Evolutionary conservation across 2,329 filamentous ascomycete species (phyloP).

Genomic region (Colletotrichum scovillei): DNA sequence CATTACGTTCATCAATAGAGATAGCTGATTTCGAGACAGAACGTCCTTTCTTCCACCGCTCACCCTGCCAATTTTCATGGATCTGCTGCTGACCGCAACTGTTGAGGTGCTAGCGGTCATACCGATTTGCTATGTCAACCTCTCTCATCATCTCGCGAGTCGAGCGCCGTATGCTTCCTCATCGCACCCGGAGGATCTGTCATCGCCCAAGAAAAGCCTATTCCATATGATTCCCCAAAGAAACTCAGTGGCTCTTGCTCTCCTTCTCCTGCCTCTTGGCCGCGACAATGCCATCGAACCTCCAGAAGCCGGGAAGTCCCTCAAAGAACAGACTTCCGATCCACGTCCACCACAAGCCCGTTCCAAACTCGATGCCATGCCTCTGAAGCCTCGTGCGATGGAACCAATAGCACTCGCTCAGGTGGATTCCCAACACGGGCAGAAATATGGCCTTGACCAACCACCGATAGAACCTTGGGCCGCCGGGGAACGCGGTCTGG

Average conservation of each 20-base stretch:
- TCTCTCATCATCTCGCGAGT: neutral
- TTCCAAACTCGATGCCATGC: conserved; percentile 59
- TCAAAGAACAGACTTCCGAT: conserved; percentile 63
- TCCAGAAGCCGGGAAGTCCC: conserved; percentile 60
- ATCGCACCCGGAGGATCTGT: neutral
- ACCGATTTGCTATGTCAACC: neutral
- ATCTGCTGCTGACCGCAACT: neutral
- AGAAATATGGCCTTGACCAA: conserved; percentile 69
- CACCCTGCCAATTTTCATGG: neutral
- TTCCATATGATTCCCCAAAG: neutral
- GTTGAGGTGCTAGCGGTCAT: neutral
- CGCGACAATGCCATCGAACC: conserved; percentile 62
- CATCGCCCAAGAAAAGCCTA: neutral
- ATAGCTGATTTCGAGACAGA: neutral
- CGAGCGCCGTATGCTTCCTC: neutral
- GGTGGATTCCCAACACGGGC: conserved; percentile 73
- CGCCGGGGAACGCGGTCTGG: conserved; percentile 64
- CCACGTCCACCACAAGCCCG: conserved; percentile 67
- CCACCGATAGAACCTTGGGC: conserved; percentile 67
- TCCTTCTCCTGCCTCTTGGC: conserved; percentile 55
- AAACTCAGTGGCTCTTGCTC: conserved; percentile 51
- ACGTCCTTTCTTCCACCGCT: too few species aligned
- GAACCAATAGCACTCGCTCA: conserved; percentile 69
- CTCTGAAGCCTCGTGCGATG: conserved; percentile 58
- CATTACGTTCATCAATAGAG: neutral